A percentile compares a stretch with the other conserved stretches of the same genome.
Conservation (phyloP, 352 stramenopile species). For the Globisporangium paddicum region DNA sequence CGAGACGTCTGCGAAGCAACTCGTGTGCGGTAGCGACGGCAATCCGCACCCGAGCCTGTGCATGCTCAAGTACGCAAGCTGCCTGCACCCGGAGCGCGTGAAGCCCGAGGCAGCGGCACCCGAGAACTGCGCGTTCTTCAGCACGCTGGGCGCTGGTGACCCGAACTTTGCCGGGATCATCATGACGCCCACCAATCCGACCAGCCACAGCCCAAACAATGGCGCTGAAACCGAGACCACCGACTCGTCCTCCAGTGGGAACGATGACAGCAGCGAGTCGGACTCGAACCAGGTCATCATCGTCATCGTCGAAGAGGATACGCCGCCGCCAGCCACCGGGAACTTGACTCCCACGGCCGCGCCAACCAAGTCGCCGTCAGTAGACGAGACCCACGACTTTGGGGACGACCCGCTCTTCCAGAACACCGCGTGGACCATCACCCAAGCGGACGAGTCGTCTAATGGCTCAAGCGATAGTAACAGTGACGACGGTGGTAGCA, state of each 20-base stretch:
- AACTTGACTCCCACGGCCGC: neutral
- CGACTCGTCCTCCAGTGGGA: neutral
- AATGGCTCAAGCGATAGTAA: neutral
- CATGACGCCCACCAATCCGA: too few species aligned
- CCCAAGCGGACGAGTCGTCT: neutral
- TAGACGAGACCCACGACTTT: neutral
- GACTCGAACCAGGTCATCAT: neutral
- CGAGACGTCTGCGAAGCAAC: neutral
- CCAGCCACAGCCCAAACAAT: too few species aligned
- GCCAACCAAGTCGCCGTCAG: neutral
- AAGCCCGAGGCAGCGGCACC: neutral
- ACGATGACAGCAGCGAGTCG: neutral
- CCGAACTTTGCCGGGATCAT: neutral
- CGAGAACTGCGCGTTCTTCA: neutral
- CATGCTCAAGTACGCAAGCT: slow-evolving; percentile 3
- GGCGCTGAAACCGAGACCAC: too few species aligned
- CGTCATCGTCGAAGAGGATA: neutral
- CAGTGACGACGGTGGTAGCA: neutral
- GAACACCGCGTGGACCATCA: neutral
- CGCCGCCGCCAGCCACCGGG: neutral
- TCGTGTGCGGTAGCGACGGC: slow-evolving; percentile 17
- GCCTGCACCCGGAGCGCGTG: neutral
- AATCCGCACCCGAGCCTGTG: slow-evolving; percentile 16
- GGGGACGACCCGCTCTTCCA: neutral
- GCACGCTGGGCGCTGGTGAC: neutral